phyloP scores from a whole-genome alignment of 225 moss, liverwort and hornwort genomes.

The Antitrichia curtipendula region DNA sequence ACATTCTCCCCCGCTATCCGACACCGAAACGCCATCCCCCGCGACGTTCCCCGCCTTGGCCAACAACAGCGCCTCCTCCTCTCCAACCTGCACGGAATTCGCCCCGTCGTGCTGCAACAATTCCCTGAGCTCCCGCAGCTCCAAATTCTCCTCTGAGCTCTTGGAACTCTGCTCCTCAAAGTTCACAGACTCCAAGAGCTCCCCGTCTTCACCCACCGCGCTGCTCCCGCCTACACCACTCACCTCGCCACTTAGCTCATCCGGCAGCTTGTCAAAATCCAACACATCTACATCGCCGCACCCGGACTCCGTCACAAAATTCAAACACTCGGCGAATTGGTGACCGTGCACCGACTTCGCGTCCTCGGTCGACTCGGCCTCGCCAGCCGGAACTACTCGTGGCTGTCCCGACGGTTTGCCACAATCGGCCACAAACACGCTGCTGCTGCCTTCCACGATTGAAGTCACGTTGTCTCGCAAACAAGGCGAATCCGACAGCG shows the following conservation, averaged over 20 bases:
- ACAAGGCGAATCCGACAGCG: background rate
- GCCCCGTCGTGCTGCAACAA: conserved; percentile 9
- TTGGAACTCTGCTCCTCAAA: background rate
- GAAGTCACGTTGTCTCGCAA: background rate
- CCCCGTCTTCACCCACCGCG: background rate
- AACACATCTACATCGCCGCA: conserved; percentile 16
- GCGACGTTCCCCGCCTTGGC: conserved; percentile 67
- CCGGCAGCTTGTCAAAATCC: conserved; percentile 20
- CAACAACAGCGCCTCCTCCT: conserved; percentile 79
- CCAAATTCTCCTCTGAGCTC: conserved; percentile 11
- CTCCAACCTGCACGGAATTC: conserved; percentile 59
- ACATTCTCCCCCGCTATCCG: conserved; percentile 84
- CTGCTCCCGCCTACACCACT: background rate
- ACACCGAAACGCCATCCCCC: conserved; percentile 39
- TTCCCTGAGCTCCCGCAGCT: conserved; percentile 19
- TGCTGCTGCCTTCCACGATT: background rate
- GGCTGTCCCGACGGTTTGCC: too few species aligned
- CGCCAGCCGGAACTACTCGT: background rate
- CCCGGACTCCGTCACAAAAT: conserved; percentile 20
- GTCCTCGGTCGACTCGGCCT: background rate
- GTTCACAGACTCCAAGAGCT: background rate
- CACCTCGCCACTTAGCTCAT: conserved; percentile 11
- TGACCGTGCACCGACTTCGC: background rate
- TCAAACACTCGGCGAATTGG: conserved; percentile 16
- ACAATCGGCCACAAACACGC: background rate